Percentiles rank a stretch among this genome's conserved stretches.
phyloP scores from a whole-genome alignment of 192 early-diverging fungal species.

The Coemansia sp. region DNA sequence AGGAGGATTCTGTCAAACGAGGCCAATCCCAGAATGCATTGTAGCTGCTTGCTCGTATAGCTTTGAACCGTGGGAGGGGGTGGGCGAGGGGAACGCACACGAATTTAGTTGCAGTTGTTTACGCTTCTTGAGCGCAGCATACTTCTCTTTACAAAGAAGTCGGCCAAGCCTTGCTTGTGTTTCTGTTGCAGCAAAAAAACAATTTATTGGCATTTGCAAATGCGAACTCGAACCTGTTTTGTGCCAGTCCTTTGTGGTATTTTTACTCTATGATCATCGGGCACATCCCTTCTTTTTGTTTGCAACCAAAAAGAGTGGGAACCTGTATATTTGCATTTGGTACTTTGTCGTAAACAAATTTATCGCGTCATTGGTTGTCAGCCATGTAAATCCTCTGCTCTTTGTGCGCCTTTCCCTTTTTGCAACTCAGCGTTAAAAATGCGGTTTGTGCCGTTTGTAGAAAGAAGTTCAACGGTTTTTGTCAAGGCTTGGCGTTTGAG shows the following conservation, averaged over 20 bases:
- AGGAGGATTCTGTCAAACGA: background rate
- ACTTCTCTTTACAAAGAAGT: background rate
- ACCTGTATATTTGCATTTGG: background rate
- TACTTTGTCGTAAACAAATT: background rate
- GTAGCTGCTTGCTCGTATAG: background rate
- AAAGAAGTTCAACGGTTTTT: background rate
- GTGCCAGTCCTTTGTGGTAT: background rate
- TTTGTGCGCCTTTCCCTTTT: background rate
- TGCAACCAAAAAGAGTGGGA: background rate
- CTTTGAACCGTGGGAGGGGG: no score
- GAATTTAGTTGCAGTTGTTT: background rate
- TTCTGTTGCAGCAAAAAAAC: background rate
- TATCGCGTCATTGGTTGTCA: background rate
- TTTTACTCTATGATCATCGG: background rate
- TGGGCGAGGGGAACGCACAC: background rate
- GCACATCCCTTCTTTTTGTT: background rate
- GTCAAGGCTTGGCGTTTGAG: constrained; percentile 1
- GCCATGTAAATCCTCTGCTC: background rate
- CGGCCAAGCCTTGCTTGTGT: background rate
- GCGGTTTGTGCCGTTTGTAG: background rate
- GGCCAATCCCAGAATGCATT: background rate
- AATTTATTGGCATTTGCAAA: background rate
- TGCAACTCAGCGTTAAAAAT: background rate
- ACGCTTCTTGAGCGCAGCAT: background rate
- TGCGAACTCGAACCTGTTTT: background rate